A percentile compares a stretch with the other conserved stretches of the same genome.
phyloP scores from a whole-genome alignment of 1,284 basidiomycete genomes.

The Cutaneotrichosporon daszewskae region DNA sequence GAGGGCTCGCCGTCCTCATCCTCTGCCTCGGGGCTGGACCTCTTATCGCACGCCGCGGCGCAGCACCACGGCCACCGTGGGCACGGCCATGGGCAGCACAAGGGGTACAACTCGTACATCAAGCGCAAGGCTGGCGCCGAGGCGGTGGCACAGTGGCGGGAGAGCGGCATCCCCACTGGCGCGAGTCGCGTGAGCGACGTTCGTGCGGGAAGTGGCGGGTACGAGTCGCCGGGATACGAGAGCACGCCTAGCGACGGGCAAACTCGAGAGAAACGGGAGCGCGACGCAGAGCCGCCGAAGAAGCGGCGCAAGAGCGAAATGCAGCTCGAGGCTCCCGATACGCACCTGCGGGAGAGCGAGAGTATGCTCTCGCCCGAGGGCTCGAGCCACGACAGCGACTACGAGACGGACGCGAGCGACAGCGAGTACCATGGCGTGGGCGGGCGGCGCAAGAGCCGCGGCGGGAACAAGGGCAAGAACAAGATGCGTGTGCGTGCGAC shows the following conservation, averaged over 20 bases:
- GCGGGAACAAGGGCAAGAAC: slow-evolving; percentile 9
- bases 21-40: slow-evolving; percentile 36
- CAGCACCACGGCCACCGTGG: slow-evolving; percentile 15
- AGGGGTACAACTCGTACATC: slow-evolving; percentile 23
- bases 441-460: slow-evolving; percentile 7
- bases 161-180: slow-evolving; percentile 32
- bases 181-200: slow-evolving; percentile 3
- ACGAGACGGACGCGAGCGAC: slow-evolving; percentile 17
- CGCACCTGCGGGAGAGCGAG: slow-evolving; percentile 1
- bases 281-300: slow-evolving; percentile 21
- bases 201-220: slow-evolving; percentile 4
- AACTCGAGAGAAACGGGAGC: neutral
- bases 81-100: no score
- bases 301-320: slow-evolving; percentile 38
- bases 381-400: slow-evolving; percentile 13
- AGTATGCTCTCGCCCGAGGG: neutral
- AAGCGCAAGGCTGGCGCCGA: slow-evolving; percentile 42
- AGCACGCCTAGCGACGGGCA: slow-evolving; percentile 17
- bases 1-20: slow-evolving; percentile 37
- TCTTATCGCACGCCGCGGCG: slow-evolving; percentile 31
- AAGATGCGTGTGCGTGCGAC: slow-evolving; percentile 12
- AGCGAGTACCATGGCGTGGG: slow-evolving; percentile 21
- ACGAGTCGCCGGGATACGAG: slow-evolving; percentile 15
- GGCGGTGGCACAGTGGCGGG: slow-evolving; percentile 43
- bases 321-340: slow-evolving; percentile 12